Evolutionary conservation across 2,329 filamentous ascomycete species (phyloP).

Genomic region (Talaromyces sp.): DNA sequence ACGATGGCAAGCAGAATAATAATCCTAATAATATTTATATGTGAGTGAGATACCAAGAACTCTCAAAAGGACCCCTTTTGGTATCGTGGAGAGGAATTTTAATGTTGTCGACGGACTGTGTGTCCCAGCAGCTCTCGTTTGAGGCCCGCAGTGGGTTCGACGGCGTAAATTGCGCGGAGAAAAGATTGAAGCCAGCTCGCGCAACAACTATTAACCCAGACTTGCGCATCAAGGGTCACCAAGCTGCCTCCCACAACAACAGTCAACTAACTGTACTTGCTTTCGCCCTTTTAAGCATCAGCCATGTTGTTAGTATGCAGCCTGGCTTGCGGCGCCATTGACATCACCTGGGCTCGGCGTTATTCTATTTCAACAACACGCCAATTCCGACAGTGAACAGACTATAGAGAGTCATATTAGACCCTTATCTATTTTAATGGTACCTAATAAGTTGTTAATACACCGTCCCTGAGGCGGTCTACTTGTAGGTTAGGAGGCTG

Average conservation of each 20-base stretch:
- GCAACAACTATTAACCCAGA: not conserved
- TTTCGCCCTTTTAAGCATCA: not conserved
- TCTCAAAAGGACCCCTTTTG: not conserved
- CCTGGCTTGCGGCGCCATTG: not conserved
- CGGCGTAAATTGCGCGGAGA: not conserved
- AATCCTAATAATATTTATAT: too few relatives aligned
- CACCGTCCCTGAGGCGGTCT: not conserved
- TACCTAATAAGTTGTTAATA: not conserved
- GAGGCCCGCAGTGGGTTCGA: not conserved
- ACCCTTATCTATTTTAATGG: not conserved
- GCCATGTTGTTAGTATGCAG: not conserved
- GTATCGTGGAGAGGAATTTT: too few relatives aligned
- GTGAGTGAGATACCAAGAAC: not conserved
- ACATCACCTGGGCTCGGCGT: too few relatives aligned
- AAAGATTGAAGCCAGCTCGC: too few relatives aligned
- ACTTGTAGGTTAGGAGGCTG: not conserved
- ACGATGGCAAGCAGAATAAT: too few relatives aligned
- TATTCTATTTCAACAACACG: too few relatives aligned
- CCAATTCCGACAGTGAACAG: not conserved
- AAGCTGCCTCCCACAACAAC: not conserved
- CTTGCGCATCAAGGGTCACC: not conserved
- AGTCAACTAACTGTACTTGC: not conserved
- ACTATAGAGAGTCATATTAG: not conserved
- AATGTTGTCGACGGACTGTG: not conserved
- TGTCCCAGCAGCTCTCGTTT: not conserved